A percentile compares a stretch with the other conserved stretches of the same genome.
phyloP scores from a whole-genome alignment of 352 stramenopile genomes.

The Phytophthora nicotianae region DNA sequence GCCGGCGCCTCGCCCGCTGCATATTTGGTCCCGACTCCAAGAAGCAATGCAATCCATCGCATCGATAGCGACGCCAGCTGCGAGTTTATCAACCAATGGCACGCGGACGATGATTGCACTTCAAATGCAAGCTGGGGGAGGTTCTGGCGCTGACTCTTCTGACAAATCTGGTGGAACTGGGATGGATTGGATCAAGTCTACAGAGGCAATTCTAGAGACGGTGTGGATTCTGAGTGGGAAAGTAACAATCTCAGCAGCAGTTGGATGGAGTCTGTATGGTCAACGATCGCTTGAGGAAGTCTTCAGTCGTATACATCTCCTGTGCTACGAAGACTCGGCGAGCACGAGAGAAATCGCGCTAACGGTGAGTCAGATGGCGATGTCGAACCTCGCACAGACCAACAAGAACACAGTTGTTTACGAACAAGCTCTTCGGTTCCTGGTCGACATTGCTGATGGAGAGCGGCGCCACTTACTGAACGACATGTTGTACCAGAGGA shows the following conservation, averaged over 20 bases:
- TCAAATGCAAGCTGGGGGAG: conserved; percentile 31
- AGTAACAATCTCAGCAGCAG: conserved; percentile 45
- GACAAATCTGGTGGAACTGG: conserved; percentile 26
- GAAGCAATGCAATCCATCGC: conserved; percentile 36
- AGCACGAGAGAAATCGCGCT: conserved; percentile 53
- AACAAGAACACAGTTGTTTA: conserved; percentile 32
- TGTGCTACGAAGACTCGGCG: conserved; percentile 61
- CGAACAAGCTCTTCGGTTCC: conserved; percentile 35
- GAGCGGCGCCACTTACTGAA: conserved; percentile 34
- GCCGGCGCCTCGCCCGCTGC: conserved; percentile 43
- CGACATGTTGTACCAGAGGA: conserved; percentile 48
- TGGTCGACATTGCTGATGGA: conserved; percentile 31
- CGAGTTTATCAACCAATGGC: conserved; percentile 21
- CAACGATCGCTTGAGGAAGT: conserved; percentile 49
- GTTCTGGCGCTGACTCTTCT: conserved; percentile 16
- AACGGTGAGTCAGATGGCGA: conserved; percentile 58
- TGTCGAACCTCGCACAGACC: conserved; percentile 23
- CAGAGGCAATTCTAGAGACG: conserved; percentile 58
- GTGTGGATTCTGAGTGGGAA: conserved; percentile 77
- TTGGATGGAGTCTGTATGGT: conserved; percentile 60
- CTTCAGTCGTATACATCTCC: conserved; percentile 56
- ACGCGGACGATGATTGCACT: conserved; percentile 29
- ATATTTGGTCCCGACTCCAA: conserved; percentile 51
- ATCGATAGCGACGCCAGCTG: conserved; percentile 28
- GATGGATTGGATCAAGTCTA: conserved; percentile 61